Percentiles rank a stretch among this genome's conserved stretches.
These are phyloP conservation scores for Oropetium thomaeum DNA, from an alignment of 176 grass and related monocot species.

Conservation along the genomic window DNA sequence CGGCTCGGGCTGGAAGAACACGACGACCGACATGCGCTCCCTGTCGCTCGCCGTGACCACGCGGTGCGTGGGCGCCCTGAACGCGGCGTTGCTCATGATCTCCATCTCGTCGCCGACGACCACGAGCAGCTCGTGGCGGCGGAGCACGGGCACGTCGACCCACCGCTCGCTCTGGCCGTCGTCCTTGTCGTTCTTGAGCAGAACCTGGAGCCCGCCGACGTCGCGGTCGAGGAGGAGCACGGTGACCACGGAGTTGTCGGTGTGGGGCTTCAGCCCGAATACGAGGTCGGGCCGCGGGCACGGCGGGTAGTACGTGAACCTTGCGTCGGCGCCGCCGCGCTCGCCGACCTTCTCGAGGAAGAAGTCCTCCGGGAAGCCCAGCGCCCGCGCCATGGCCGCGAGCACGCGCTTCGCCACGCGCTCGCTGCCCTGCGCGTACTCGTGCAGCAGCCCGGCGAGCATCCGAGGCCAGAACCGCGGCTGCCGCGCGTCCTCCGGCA, in stretches of 20 bases:
- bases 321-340: background rate
- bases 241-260: constrained; percentile 61
- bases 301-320: constrained; percentile 57
- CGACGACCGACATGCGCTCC: constrained; percentile 38
- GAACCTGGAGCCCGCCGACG: constrained; percentile 53
- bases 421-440: constrained; percentile 29
- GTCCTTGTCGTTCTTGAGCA: background rate
- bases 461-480: constrained; percentile 40
- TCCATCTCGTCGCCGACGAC: constrained; percentile 54
- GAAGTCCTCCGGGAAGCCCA: constrained; percentile 30
- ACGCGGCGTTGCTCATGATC: constrained; percentile 47
- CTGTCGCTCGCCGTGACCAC: constrained; percentile 13
- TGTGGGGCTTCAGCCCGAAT: constrained; percentile 63
- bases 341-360: constrained; percentile 43
- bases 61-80: constrained; percentile 40
- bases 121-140: constrained; percentile 34
- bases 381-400: constrained; percentile 28
- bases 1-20: constrained; percentile 51
- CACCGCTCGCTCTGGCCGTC: constrained; percentile 9
- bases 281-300: constrained; percentile 59
- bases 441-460: constrained; percentile 33
- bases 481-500: constrained; percentile 33
- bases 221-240: constrained; percentile 47
- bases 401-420: constrained; percentile 26
- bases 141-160: constrained; percentile 36